Base-by-base conservation (phyloP, 805 yeast genomes). In the Hyphopichia homilentoma region DNA sequence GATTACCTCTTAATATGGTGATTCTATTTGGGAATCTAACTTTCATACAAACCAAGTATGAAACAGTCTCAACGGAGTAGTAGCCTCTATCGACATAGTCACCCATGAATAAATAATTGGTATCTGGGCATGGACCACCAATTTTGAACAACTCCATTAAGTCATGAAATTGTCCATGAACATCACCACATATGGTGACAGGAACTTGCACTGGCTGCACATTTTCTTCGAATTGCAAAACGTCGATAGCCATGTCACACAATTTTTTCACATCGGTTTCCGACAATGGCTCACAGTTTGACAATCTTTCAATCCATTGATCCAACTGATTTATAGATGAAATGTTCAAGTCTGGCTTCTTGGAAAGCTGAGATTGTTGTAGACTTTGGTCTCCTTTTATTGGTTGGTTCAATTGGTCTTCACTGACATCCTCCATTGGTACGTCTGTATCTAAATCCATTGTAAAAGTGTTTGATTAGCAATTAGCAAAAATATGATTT, bases 131-230 rank as follows among this genome's bases (percentile, higher is more conserved):
- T n/a, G 73, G 72, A 7, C 73, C 73, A 9, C 96, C 96, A 50
- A 88, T 88, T 51, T 86, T 85, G 61, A 88, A 89, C 38, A 88
- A 68, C 59, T 88, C 96, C 81, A 87, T 84, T 57, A 88, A 69
- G 66, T 88, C 97, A 57, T 89, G 96, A 58, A 88, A 89, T 60
- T 88, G 97, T 25, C 97, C 97, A 56, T 88, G 97, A 34, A 88
- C 90, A 61, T 88, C 97, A 45, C 97, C 97, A 68, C 97, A 90
- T 44, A 89, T 88, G 13, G 97, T 90, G 21, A 93, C 97, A 4
- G 98, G 98, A 6, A 88, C 90, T 41, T 77, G 79, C 29, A 90
- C 96, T 1, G 96, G 96, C 64, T 90, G 96, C 31, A 90, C 96
- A 55, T 93, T 90, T 48, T 85, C 89, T 65, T 89, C 97, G 47